Evolutionary conservation across 2,329 filamentous ascomycete species (phyloP).

Genomic region (Fusarium sp.): DNA sequence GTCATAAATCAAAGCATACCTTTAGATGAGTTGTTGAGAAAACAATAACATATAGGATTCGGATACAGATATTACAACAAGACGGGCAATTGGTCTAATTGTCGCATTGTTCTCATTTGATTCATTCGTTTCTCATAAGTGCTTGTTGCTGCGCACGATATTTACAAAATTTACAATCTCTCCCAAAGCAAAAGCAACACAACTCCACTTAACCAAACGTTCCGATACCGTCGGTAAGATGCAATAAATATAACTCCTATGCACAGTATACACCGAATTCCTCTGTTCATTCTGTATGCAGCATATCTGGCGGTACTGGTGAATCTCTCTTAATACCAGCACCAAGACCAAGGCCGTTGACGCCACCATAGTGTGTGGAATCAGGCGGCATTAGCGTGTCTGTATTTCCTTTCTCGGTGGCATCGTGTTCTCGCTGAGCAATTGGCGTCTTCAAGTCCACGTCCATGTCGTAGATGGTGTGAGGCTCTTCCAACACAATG

Average conservation of each 20-base stretch:
- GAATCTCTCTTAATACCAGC: constrained; percentile 27
- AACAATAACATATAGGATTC: too few relatives aligned
- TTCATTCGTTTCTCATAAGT: constrained; percentile 37
- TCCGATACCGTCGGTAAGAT: constrained; percentile 16
- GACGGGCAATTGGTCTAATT: too few relatives aligned
- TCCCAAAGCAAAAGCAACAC: not conserved
- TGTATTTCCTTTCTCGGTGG: not conserved
- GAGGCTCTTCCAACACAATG: constrained; percentile 48
- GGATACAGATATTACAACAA: too few relatives aligned
- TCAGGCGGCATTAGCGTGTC: constrained; percentile 33
- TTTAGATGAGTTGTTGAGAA: too few relatives aligned
- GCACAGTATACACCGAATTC: not conserved
- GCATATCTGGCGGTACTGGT: constrained; percentile 33
- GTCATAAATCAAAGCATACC: too few relatives aligned
- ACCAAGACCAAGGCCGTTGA: constrained; percentile 55
- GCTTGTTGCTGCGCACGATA: constrained; percentile 24
- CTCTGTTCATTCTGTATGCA: constrained; percentile 8
- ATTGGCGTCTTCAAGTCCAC: constrained; percentile 56
- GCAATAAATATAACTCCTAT: constrained; percentile 17
- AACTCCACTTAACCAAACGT: constrained; percentile 20
- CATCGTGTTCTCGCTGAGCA: constrained; percentile 29
- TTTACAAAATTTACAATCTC: constrained; percentile 14
- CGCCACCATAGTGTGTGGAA: constrained; percentile 50
- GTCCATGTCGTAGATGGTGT: constrained; percentile 49
- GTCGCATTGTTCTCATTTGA: not conserved